phyloP scores from a whole-genome alignment of 306 rosid species.

The Citrullus colocynthis region DNA sequence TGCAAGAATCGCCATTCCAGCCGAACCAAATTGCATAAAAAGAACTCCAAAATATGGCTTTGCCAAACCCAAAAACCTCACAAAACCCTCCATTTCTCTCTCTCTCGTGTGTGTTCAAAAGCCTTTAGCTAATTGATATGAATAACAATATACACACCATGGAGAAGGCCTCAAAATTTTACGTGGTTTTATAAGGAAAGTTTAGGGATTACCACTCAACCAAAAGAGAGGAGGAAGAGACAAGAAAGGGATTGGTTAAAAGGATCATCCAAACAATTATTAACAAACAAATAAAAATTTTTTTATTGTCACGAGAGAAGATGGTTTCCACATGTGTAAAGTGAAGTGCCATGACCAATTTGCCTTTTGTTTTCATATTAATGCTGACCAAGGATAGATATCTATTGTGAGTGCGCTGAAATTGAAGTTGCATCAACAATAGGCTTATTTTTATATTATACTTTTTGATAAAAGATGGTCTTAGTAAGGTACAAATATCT shows the following conservation, averaged over 20 bases:
- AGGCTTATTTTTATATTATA: not conserved
- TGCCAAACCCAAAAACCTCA: slow-evolving; percentile 1
- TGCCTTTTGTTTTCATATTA: not conserved
- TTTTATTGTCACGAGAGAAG: not conserved
- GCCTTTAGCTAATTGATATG: not conserved
- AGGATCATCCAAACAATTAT: too few relatives aligned
- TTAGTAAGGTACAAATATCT: too few relatives aligned
- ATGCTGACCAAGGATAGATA: too few relatives aligned
- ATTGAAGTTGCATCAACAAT: not conserved
- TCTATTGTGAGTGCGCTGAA: not conserved
- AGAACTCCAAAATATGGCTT: slow-evolving; percentile 32
- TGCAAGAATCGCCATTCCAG: slow-evolving; percentile 29
- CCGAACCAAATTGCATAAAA: slow-evolving; percentile 32
- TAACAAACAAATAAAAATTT: too few relatives aligned
- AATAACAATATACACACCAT: too few relatives aligned
- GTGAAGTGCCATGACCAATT: not conserved
- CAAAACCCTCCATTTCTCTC: slow-evolving; percentile 2
- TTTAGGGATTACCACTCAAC: not conserved
- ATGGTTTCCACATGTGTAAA: not conserved
- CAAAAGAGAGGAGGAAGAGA: not conserved
- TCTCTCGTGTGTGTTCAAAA: not conserved
- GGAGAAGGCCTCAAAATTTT: too few relatives aligned
- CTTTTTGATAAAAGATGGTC: too few relatives aligned
- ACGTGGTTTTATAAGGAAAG: not conserved
- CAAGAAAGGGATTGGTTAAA: too few relatives aligned